Evolutionary conservation across 1,139 yeast genomes (phyloP), one percentile per base, ranked within the genome.

Genomic region (Saccharomyces pastorianus): DNA sequence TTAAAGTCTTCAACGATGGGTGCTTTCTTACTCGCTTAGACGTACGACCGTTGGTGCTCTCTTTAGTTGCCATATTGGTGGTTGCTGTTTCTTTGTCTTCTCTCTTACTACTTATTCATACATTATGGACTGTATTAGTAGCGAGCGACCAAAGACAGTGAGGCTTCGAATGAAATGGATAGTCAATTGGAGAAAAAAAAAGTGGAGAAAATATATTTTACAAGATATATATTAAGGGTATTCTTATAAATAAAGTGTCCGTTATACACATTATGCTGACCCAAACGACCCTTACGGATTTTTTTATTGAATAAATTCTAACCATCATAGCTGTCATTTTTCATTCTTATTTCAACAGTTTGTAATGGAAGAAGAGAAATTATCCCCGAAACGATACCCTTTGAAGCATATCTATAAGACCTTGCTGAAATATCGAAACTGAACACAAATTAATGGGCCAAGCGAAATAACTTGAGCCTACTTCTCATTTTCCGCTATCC

Each of bases 1-100:
- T 58, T 17, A 62, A 52, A 9, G 58, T 53, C 56, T 68, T 68
- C 6, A 65, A 53, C 3, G 69, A 59, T 2, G 72, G 68, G 34
- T 57, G 64, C 49, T 61, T 64, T 42, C 56, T 59, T 2, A 66
- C 50, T 14, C 65, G 47, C 49, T 58, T 61, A 11, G 32, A 7
- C n/a, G 31, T 3, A 2, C 13, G 14, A 8, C 5, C 13, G 2
- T 27, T 14, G 1, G 31, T n/a, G 13, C 13, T 9, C n/a, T 23
- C 13, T 11, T n/a, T n/a, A 2, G 6, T 7, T 23, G 31, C 48
- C 48, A 46, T 46, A 6, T n/a, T 46, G 31, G 13, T 5, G 11
- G 44, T 11, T 2, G 13, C 3, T 8, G 11, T 38, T 11, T 48
- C 46, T 34, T 50, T 28, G 46, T 25, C 41, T 23, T n/a, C 32